These are phyloP conservation scores for Rhizophagus prolifer DNA, from an alignment of 192 early-diverging fungal species.

Conservation along the genomic window DNA sequence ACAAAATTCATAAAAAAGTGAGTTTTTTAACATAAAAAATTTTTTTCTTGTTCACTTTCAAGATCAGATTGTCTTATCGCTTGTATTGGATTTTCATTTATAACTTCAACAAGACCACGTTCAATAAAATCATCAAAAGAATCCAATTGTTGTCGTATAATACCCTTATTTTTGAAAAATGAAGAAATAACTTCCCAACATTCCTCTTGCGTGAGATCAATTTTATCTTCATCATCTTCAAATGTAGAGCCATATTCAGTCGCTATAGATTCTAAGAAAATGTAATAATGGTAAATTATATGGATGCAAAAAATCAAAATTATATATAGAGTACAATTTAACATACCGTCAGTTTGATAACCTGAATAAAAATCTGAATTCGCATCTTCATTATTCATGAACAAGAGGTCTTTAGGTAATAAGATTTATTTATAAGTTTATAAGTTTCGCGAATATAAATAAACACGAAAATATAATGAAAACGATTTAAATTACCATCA, in stretches of 20 bases:
- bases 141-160: constrained; percentile 95
- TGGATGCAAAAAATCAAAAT: too few relatives aligned
- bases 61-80: constrained; percentile 60
- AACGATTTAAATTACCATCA: too few relatives aligned
- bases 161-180: constrained; percentile 95
- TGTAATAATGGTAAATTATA: neutral
- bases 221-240: neutral
- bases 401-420: too few relatives aligned
- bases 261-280: neutral
- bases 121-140: constrained; percentile 98
- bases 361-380: neutral
- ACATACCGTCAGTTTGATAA: neutral
- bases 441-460: too few relatives aligned
- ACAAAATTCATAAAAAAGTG: neutral
- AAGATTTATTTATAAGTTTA: too few relatives aligned
- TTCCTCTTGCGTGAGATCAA: constrained; percentile 72
- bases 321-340: too few relatives aligned
- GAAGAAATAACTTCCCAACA: constrained; percentile 91
- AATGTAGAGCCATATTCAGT: neutral
- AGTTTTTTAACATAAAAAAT: too few relatives aligned
- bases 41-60: constrained; percentile 57
- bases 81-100: constrained; percentile 85
- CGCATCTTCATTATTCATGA: neutral
- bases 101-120: constrained; percentile 92
- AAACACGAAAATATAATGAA: too few relatives aligned